phyloP scores from a whole-genome alignment of 192 early-diverging fungal genomes.

The Backusella sp. region DNA sequence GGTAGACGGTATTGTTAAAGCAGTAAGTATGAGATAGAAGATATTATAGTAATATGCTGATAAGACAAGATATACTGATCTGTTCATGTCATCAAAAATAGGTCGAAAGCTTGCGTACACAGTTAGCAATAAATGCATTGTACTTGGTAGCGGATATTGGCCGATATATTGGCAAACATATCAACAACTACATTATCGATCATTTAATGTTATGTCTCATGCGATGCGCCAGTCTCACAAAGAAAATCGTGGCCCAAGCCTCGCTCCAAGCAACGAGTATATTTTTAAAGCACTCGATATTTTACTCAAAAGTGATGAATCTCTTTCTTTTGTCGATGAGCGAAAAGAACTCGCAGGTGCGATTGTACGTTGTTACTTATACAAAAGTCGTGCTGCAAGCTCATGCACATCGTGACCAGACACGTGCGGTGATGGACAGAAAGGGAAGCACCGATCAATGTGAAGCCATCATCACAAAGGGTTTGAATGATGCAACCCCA shows the following conservation, averaged over 20 bases:
- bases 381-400: slow-evolving; percentile 21
- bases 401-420: slow-evolving; percentile 27
- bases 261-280: slow-evolving; percentile 17
- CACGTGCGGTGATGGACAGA: slow-evolving; percentile 31
- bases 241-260: slow-evolving; percentile 33
- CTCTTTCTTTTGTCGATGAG: slow-evolving; percentile 32
- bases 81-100: neutral
- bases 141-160: slow-evolving; percentile 34
- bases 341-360: slow-evolving; percentile 42
- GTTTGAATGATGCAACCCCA: slow-evolving; percentile 39
- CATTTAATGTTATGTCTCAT: slow-evolving; percentile 34
- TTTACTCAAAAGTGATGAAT: slow-evolving; percentile 31
- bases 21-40: slow-evolving; percentile 12
- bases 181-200: slow-evolving; percentile 40
- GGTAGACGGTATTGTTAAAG: slow-evolving; percentile 29
- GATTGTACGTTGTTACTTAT: slow-evolving; percentile 31
- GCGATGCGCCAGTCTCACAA: slow-evolving; percentile 27
- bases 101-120: slow-evolving; percentile 28
- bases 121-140: slow-evolving; percentile 35
- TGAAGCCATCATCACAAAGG: slow-evolving; percentile 39
- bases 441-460: slow-evolving; percentile 33
- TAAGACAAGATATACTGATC: neutral
- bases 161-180: slow-evolving; percentile 8
- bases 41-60: neutral
- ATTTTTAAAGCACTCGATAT: slow-evolving; percentile 32